Conservation (phyloP, 768 basidiomycete genomes). For the Pleurotus ostreatus region DNA sequence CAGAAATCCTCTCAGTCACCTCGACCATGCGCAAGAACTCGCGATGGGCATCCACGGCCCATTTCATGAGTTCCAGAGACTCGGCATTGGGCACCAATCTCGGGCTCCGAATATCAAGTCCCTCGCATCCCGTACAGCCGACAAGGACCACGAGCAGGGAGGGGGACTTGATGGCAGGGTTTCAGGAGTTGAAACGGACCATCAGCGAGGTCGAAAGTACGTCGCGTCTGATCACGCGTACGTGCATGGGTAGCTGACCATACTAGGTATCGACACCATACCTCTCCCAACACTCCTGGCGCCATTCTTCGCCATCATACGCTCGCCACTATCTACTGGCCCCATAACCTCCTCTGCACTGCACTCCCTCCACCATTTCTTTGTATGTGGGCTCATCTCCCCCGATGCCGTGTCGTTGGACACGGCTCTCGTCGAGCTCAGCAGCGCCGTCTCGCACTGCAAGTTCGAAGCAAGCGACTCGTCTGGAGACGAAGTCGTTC, state of each 20-base stretch:
- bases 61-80: constrained; percentile 58
- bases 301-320: constrained; percentile 91
- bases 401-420: constrained; percentile 53
- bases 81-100: constrained; percentile 70
- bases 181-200: constrained; percentile 77
- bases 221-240: constrained; percentile 15
- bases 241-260: neutral
- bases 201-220: constrained; percentile 67
- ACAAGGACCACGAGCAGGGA: constrained; percentile 39
- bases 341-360: constrained; percentile 96
- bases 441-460: constrained; percentile 89
- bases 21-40: constrained; percentile 99
- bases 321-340: constrained; percentile 91
- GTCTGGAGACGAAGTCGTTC: constrained; percentile 95
- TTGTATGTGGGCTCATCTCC: constrained; percentile 71
- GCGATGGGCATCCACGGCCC: constrained; percentile 81
- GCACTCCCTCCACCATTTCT: constrained; percentile 83
- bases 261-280: constrained; percentile 54
- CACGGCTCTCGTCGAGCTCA: constrained; percentile 73
- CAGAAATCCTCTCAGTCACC: constrained; percentile 89
- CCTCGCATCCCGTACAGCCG: constrained; percentile 40
- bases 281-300: constrained; percentile 63
- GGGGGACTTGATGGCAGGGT: constrained; percentile 85
- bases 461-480: constrained; percentile 98
- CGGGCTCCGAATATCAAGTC: constrained; percentile 62